Percentiles rank a stretch among this genome's conserved stretches.
Evolutionary conservation across 176 grass and related monocot genomes (phyloP).

Genomic region (Zea mays): DNA sequence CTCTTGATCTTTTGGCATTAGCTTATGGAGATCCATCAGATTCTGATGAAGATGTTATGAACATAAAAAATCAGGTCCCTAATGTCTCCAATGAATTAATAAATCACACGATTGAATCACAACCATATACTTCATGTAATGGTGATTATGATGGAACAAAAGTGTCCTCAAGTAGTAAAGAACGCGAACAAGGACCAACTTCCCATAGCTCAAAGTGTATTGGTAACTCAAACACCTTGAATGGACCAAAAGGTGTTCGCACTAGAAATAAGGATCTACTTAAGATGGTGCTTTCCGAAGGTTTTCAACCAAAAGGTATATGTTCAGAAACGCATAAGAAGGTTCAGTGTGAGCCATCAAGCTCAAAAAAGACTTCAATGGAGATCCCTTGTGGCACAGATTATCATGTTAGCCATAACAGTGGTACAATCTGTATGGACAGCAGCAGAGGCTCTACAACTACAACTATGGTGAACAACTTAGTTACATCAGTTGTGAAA

Average conservation of each 20-base stretch:
- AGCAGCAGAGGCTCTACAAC: conserved; percentile 28
- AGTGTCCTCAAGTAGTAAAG: conserved; percentile 29
- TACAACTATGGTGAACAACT: conserved; percentile 19
- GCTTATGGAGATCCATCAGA: conserved; percentile 61
- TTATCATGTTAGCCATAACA: conserved; percentile 39
- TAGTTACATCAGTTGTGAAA: conserved; percentile 36
- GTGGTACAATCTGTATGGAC: conserved; percentile 19
- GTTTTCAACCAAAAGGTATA: conserved; percentile 47
- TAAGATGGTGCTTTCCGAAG: conserved; percentile 56
- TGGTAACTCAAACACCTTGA: conserved; percentile 36
- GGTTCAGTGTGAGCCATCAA: conserved; percentile 46
- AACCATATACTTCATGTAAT: conserved; percentile 35
- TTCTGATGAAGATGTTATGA: conserved; percentile 55
- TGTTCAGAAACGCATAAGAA: conserved; percentile 44
- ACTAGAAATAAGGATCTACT: conserved; percentile 55
- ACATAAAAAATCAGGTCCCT: conserved; percentile 25
- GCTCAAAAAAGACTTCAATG: conserved; percentile 35
- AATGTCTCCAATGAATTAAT: conserved; percentile 30
- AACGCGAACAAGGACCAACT: conserved; percentile 36
- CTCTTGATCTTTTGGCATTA: conserved; percentile 82
- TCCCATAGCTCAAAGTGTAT: conserved; percentile 38
- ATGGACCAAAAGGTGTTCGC: conserved; percentile 44
- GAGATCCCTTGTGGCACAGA: conserved; percentile 28
- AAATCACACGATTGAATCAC: conserved; percentile 23
- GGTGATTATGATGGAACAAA: conserved; percentile 16